Conservation (phyloP, 169 alveolate genomes). For the Sarcocystis neurona region DNA sequence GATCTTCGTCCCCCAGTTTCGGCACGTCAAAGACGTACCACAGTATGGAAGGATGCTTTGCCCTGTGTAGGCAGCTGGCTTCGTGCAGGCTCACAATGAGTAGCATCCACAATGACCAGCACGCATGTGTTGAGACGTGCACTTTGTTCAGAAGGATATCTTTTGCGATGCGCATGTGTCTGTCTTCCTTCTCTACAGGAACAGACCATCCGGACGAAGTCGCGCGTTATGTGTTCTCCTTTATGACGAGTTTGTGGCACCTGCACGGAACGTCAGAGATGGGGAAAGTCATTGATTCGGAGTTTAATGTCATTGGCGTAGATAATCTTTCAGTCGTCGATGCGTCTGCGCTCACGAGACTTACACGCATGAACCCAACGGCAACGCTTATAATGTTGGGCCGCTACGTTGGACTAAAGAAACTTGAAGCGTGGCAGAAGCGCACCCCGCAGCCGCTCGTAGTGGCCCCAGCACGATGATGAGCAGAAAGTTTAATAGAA, state of each 20-base stretch:
- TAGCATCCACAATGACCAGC: too few relatives aligned
- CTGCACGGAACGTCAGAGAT: conserved; percentile 43
- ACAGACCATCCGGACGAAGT: conserved; percentile 43
- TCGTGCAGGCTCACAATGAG: too few relatives aligned
- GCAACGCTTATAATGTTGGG: conserved; percentile 50
- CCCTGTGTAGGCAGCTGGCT: too few relatives aligned
- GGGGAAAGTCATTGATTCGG: conserved; percentile 47
- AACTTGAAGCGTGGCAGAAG: not conserved
- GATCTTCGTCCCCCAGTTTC: too few relatives aligned
- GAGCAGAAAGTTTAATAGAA: too few relatives aligned
- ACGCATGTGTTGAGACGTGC: not conserved
- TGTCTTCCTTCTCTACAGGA: conserved; percentile 17
- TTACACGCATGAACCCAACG: conserved; percentile 54
- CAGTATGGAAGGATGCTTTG: too few relatives aligned
- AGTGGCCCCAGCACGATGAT: too few relatives aligned
- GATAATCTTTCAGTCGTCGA: conserved; percentile 35
- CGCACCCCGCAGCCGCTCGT: too few relatives aligned
- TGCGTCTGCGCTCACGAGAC: conserved; percentile 5
- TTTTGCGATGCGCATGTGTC: too few relatives aligned
- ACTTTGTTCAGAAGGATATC: not conserved
- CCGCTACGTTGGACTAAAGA: conserved; percentile 33
- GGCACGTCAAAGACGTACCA: too few relatives aligned
- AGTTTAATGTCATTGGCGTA: conserved; percentile 24
- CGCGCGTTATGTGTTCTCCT: conserved; percentile 24
- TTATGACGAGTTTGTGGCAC: conserved; percentile 53